These are phyloP conservation scores for Fusarium sp. DNA, from an alignment of 2,329 filamentous ascomycete genomes.

Conservation along the genomic window DNA sequence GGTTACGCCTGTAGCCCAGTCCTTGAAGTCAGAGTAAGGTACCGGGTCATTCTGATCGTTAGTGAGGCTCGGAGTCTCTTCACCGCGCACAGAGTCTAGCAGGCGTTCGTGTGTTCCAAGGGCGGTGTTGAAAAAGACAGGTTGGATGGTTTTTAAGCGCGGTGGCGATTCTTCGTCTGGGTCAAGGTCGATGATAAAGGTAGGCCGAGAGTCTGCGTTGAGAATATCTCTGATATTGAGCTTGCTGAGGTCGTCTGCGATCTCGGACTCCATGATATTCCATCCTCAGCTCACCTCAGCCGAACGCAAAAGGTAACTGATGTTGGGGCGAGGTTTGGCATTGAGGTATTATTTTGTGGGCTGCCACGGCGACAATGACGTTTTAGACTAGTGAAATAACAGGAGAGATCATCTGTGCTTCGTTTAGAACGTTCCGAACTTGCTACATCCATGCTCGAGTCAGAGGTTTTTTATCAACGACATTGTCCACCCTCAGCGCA, in stretches of 20 bases:
- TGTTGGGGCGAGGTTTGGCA: neutral
- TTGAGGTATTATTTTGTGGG: slow-evolving; percentile 22
- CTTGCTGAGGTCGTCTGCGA: slow-evolving; percentile 47
- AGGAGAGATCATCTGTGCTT: neutral
- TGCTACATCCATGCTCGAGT: too few species aligned
- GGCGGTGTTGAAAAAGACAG: slow-evolving; percentile 56
- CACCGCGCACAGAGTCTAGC: slow-evolving; percentile 49
- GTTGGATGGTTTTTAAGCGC: slow-evolving; percentile 45
- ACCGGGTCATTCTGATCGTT: slow-evolving; percentile 1
- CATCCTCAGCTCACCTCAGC: neutral
- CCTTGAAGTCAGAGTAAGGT: slow-evolving; percentile 55
- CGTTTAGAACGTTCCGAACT: too few species aligned
- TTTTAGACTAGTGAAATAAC: slow-evolving; percentile 6
- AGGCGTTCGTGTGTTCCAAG: slow-evolving; percentile 54
- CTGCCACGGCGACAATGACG: slow-evolving; percentile 20
- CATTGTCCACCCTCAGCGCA: too few species aligned
- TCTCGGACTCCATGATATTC: slow-evolving; percentile 31
- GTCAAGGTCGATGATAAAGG: slow-evolving; percentile 57
- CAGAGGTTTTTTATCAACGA: too few species aligned
- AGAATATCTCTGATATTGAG: slow-evolving; percentile 63
- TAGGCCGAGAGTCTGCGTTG: slow-evolving; percentile 56
- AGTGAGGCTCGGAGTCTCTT: slow-evolving; percentile 3
- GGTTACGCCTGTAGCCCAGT: slow-evolving; percentile 60
- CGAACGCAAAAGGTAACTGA: neutral
- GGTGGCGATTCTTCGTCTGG: slow-evolving; percentile 49